Evolutionary conservation across 768 basidiomycete species (phyloP), one percentile per base, ranked within the genome.

Genomic region (Leccinum ochraceum): DNA sequence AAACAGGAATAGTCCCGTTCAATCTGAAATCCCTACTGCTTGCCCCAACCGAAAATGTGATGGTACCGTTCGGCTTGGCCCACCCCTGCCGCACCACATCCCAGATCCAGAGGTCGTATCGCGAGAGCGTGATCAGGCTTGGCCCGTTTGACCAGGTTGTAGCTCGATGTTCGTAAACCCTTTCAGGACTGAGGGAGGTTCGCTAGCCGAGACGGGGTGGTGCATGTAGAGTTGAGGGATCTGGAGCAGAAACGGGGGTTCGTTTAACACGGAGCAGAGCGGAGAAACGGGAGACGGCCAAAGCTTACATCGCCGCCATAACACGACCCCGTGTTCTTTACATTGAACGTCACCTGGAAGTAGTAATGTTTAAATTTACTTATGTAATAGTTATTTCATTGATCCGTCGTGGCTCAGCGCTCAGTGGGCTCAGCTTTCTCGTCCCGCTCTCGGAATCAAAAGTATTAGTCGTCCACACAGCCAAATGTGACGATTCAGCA

Each of bases 21-120:
- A 91, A 67, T 61, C 81, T 79, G 14, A 72, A 75, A 71, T 90
- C 83, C 60, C 89, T 77, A 67, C 88, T 89, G 68, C 89, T 91
- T 60, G 83, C 80, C 17, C 90, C 90, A 42, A 92, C 74, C 6
- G 83, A 81, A 54, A 94, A 79, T 22, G 75, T 75, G 67, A 90
- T 86, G 44, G 69, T 78, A 1, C 90, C 92, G 2, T 74, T 67
- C 1, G 92, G 91, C 63, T 81, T 84, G 61, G 78, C 77, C 92
- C 93, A 94, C 3, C 88, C 85, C 72, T 94, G 92, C 26, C 79
- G 77, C 10, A 74, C 81, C 1, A 81, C 83, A 70, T 94, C 89
- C 93, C 91, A 94, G 57, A 90, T 80, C 20, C 84, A 88, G 65
- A 91, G 66, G 64, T 89, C 87, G 65, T 90, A 86, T 37, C 87